phyloP scores from a whole-genome alignment of 2,329 filamentous ascomycete species.

The Xylariaceae sp. region DNA sequence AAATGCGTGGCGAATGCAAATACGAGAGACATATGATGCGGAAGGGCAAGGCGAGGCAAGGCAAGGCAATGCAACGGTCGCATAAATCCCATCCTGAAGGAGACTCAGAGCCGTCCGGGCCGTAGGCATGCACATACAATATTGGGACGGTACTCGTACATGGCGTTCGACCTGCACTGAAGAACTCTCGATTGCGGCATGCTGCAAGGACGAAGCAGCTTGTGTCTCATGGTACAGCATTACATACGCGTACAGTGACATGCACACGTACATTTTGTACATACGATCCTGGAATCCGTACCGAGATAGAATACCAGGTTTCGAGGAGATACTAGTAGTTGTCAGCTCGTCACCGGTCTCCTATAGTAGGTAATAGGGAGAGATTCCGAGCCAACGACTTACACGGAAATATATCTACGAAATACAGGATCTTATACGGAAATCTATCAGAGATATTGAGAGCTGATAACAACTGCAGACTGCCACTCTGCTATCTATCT shows the following conservation, averaged over 20 bases:
- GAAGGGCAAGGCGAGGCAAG: not conserved
- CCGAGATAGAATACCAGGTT: not conserved
- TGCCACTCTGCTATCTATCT: not conserved
- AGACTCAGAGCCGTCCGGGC: too few relatives aligned
- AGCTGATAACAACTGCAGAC: not conserved
- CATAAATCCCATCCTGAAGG: conserved; percentile 4
- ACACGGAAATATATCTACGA: not conserved
- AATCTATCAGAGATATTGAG: not conserved
- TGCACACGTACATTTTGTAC: not conserved
- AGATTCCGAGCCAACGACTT: not conserved
- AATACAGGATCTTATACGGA: not conserved
- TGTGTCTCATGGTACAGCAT: conserved; percentile 1
- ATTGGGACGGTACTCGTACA: too few relatives aligned
- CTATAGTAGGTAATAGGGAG: not conserved
- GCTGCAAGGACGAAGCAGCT: conserved; percentile 5
- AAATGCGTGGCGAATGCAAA: conserved; percentile 4
- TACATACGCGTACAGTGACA: not conserved
- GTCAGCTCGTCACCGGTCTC: not conserved
- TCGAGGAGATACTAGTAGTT: not conserved
- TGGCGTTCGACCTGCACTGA: not conserved
- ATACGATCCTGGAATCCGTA: not conserved
- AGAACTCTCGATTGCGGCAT: not conserved
- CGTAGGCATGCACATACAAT: too few relatives aligned
- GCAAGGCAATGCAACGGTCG: conserved; percentile 11
- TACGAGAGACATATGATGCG: conserved; percentile 13